These are phyloP conservation scores for Physaria fendleri DNA, from an alignment of 345 rosid species.

Conservation along the genomic window DNA sequence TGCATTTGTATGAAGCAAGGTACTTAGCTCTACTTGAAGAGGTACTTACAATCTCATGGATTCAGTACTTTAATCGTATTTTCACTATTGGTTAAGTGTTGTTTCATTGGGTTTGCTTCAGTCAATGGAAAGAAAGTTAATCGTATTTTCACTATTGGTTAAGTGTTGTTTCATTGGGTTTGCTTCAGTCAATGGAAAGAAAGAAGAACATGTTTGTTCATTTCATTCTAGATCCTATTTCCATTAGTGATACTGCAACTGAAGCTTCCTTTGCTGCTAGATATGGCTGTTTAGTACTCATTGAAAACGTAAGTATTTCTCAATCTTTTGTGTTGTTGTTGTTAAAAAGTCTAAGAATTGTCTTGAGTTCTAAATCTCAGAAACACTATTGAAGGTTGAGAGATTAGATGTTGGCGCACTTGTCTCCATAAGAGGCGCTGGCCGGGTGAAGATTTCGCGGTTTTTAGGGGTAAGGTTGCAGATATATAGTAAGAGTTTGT, in stretches of 20 bases:
- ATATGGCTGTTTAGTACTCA: slow-evolving; percentile 63
- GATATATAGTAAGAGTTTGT: neutral
- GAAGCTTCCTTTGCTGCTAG: slow-evolving; percentile 76
- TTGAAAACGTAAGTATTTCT: slow-evolving; percentile 54
- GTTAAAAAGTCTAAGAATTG: neutral
- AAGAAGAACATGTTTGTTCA: slow-evolving; percentile 66
- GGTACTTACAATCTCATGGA: slow-evolving; percentile 30
- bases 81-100: neutral
- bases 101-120: too few relatives aligned
- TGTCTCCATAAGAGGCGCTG: slow-evolving; percentile 59
- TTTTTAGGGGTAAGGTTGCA: slow-evolving; percentile 42
- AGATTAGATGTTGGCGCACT: slow-evolving; percentile 67
- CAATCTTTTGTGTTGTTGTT: neutral
- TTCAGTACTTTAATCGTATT: neutral
- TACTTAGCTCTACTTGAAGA: slow-evolving; percentile 68
- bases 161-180: too few relatives aligned
- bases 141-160: slow-evolving; percentile 49
- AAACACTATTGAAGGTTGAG: slow-evolving; percentile 45
- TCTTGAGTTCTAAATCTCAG: neutral
- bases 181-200: slow-evolving; percentile 47
- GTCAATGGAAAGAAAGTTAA: slow-evolving; percentile 54
- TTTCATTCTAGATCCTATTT: slow-evolving; percentile 69
- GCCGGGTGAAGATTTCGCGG: slow-evolving; percentile 52
- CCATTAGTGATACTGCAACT: slow-evolving; percentile 44
- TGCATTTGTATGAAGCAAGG: slow-evolving; percentile 76